Evolutionary conservation across 1,284 basidiomycete species (phyloP).

Genomic region (Agaricales sp.): DNA sequence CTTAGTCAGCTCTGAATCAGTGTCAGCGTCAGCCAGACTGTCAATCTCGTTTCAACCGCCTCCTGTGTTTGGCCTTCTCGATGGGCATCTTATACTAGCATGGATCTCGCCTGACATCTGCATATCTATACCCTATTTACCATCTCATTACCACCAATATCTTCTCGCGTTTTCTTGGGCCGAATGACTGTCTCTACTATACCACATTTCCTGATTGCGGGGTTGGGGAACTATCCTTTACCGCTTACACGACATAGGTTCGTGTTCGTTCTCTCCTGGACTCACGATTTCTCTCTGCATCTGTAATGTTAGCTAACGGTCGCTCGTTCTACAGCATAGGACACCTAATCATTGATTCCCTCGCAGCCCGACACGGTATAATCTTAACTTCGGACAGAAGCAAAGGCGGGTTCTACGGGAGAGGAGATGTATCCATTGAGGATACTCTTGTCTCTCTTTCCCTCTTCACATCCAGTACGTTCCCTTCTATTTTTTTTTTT

Average conservation of each 20-base stretch:
- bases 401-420: constrained; percentile 32
- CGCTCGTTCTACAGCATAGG: constrained; percentile 42
- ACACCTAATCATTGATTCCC: constrained; percentile 55
- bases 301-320: constrained; percentile 5
- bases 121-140: no score
- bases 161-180: no score
- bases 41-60: no score
- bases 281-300: constrained; percentile 1
- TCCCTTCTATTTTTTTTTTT: constrained; percentile 30
- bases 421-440: constrained; percentile 29
- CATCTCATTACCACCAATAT: no score
- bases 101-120: no score
- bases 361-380: constrained; percentile 46
- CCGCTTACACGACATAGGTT: constrained; percentile 50
- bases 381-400: constrained; percentile 31
- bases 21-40: no score
- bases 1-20: no score
- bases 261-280: constrained; percentile 1
- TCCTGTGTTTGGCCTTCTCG: no score
- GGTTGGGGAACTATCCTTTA: constrained; percentile 50
- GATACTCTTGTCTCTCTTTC: constrained; percentile 34
- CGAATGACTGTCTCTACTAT: constrained; percentile 2
- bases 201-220: constrained; percentile 40
- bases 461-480: constrained; percentile 56
- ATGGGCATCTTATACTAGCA: no score